A percentile compares a stretch with the other conserved stretches of the same genome.
Evolutionary conservation across 2,329 filamentous ascomycete species (phyloP).

Genomic region (Exophiala aquamarina): DNA sequence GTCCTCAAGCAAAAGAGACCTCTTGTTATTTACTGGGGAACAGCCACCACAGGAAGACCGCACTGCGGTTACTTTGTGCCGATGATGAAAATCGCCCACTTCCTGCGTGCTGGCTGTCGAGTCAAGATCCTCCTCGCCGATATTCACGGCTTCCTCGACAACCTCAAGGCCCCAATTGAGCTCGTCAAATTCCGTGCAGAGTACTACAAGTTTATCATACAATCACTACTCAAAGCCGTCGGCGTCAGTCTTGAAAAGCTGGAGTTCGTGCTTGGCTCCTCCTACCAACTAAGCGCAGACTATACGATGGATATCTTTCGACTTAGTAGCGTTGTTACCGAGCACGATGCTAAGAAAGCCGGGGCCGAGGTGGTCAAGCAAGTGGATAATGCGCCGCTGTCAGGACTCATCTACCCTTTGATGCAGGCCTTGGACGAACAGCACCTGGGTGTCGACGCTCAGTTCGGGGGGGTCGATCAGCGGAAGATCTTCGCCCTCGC

Average conservation of each 20-base stretch:
- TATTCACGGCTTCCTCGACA: constrained; percentile 58
- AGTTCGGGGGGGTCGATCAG: constrained; percentile 85
- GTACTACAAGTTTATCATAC: constrained; percentile 81
- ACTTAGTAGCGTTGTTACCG: constrained; percentile 67
- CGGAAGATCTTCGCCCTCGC: constrained; percentile 86
- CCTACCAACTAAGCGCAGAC: constrained; percentile 66
- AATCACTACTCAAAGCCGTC: constrained; percentile 71
- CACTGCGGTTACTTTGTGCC: constrained; percentile 90
- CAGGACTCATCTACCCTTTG: constrained; percentile 76
- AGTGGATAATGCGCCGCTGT: constrained; percentile 70
- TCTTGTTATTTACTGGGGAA: constrained; percentile 83
- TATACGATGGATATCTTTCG: constrained; percentile 91
- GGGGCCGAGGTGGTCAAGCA: constrained; percentile 96
- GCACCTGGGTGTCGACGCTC: constrained; percentile 81
- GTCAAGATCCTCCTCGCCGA: constrained; percentile 72
- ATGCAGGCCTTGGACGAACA: constrained; percentile 91
- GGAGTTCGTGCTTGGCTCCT: constrained; percentile 79
- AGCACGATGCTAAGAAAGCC: constrained; percentile 84
- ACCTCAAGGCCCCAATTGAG: constrained; percentile 76
- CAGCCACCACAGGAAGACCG: constrained; percentile 80
- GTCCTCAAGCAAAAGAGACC: constrained; percentile 63
- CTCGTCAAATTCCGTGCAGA: constrained; percentile 77
- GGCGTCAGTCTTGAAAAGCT: constrained; percentile 77
- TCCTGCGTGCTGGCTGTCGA: constrained; percentile 80
- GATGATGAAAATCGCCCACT: constrained; percentile 84